These are phyloP conservation scores for Botrytis sinoallii DNA, from an alignment of 2,329 filamentous ascomycete genomes.

Conservation along the genomic window DNA sequence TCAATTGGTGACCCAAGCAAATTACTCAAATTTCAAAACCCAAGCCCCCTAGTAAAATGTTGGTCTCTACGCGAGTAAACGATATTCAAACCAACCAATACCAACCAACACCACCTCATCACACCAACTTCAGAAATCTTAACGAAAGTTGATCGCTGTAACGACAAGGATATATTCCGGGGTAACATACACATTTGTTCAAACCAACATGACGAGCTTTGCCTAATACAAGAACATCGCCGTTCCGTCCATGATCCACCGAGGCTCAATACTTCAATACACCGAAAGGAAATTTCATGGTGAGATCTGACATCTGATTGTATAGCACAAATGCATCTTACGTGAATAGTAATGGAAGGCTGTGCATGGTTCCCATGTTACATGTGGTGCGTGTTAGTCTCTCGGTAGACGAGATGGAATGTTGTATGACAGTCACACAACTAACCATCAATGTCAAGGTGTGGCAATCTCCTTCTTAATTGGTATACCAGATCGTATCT, in stretches of 20 bases:
- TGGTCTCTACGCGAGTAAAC: not conserved
- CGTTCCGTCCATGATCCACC: not conserved
- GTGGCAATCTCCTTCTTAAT: not conserved
- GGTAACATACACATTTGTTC: not conserved
- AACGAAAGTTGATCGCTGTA: not conserved
- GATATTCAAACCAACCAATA: not conserved
- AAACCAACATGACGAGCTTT: not conserved
- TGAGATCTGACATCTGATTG: slow-evolving; percentile 3
- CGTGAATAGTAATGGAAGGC: not conserved
- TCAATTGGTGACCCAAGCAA: not conserved
- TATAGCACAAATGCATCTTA: not conserved
- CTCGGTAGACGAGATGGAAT: not conserved
- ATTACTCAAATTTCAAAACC: not conserved
- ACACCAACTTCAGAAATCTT: not conserved
- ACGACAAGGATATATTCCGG: slow-evolving; percentile 2
- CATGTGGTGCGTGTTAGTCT: not conserved
- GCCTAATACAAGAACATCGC: slow-evolving; percentile 5
- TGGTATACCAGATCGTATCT: not conserved
- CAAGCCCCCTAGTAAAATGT: not conserved
- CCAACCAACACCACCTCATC: not conserved
- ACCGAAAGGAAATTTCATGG: not conserved
- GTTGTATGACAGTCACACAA: not conserved
- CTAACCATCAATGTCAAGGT: not conserved
- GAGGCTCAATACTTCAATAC: slow-evolving; percentile 6
- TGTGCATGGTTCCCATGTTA: not conserved